phyloP scores from a whole-genome alignment of 2,329 filamentous ascomycete species.

The Diplodia mutila region DNA sequence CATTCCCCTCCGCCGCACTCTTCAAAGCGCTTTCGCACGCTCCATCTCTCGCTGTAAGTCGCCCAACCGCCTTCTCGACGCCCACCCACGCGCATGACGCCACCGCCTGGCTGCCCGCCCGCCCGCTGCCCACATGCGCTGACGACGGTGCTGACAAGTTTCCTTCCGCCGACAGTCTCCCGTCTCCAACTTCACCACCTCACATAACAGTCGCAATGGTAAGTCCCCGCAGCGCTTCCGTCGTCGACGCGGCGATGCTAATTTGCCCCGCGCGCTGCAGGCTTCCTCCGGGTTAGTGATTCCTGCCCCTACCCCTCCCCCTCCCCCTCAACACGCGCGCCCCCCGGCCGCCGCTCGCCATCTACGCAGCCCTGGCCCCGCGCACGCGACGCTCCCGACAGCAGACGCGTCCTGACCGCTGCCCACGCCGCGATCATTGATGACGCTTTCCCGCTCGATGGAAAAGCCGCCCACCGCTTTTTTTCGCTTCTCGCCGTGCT shows the following conservation, averaged over 20 bases:
- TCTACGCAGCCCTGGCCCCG: slow-evolving; percentile 25
- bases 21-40: slow-evolving; percentile 16
- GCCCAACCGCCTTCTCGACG: not conserved
- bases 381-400: slow-evolving; percentile 21
- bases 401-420: slow-evolving; percentile 15
- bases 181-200: slow-evolving; percentile 9
- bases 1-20: slow-evolving; percentile 5
- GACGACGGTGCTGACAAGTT: slow-evolving; percentile 43
- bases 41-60: slow-evolving; percentile 23
- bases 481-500: not conserved
- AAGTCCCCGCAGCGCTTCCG: not conserved
- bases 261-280: slow-evolving; percentile 30
- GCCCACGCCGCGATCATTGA: not conserved
- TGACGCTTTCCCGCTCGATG: not conserved
- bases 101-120: slow-evolving; percentile 13
- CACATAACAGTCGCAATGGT: slow-evolving; percentile 26
- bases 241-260: slow-evolving; percentile 11
- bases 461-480: slow-evolving; percentile 4
- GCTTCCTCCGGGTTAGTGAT: slow-evolving; percentile 51
- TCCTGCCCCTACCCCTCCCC: slow-evolving; percentile 26
- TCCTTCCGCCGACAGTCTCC: not conserved
- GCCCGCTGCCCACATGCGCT: slow-evolving; percentile 27
- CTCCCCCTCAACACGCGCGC: slow-evolving; percentile 30
- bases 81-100: slow-evolving; percentile 11
- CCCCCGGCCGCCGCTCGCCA: slow-evolving; percentile 27